Base-by-base conservation (phyloP, 306 rosid genomes). In the Gillenia trifoliata region DNA sequence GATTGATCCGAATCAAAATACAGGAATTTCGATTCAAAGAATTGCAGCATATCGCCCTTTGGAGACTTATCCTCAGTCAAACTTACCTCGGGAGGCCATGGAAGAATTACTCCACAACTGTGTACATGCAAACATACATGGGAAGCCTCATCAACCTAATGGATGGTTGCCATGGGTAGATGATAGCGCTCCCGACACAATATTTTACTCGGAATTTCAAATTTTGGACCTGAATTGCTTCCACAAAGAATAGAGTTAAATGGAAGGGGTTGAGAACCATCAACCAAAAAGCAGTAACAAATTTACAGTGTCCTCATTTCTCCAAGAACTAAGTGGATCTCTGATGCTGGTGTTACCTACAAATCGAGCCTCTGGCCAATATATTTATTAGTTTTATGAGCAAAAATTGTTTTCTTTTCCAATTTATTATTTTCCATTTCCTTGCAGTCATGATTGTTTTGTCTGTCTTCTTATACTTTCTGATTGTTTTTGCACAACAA, bases 161-260 rank as follows among this genome's bases (percentile, higher is more conserved):
- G 98, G 93, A 1, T 89, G 98, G 98, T 56, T 90, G 69, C 93
- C 95, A 2, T 93, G 98, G 97, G 79, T 85, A 0, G 96, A 93
- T 34, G 62, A 82, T 30, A 77, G 89, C 6, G 96, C 97, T n/a
- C 95, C 93, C 3, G 83, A 83, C 67, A 89, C 97, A 68, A 88
- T 93, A 41, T 91, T 85, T 45, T 89, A 93, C 78, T 83, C 90
- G 0, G 96, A 93, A 22, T 88, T 77, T 74, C 79, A 79, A 70
- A 93, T 70, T 47, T 16, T 41, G 96, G 97, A 33, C 82, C 85
- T 5, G 93, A 97, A n/a, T n/a, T 76, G 75, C 98, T 79, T 75
- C 85, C 34, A 86, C 88, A 8, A 78, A 75, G 36, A 50, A 80
- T 41, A 86, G 97, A 36, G 98, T 91, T 1, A 86, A 81, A 40